A percentile compares a stretch with the other conserved stretches of the same genome.
Conservation (phyloP, 2,329 filamentous ascomycete species). For the Falciphora oryzae region DNA sequence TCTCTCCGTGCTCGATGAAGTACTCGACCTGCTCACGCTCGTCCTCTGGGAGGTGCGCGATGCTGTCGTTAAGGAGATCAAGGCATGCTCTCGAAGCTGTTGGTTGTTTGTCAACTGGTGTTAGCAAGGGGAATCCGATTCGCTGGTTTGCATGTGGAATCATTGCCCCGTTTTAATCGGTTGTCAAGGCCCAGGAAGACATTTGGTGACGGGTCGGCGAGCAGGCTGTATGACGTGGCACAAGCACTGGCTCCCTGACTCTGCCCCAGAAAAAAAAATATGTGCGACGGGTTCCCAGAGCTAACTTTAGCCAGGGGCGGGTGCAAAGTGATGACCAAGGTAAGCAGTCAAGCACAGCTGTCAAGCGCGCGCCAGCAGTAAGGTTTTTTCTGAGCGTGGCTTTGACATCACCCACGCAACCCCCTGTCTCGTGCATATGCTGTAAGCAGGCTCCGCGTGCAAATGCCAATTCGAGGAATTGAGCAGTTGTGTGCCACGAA, state of each 20-base stretch:
- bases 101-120: neutral
- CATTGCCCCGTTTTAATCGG: neutral
- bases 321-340: too few species aligned
- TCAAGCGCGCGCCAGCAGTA: neutral
- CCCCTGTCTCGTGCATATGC: neutral
- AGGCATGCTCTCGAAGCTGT: constrained; percentile 25
- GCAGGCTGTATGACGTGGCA: neutral
- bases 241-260: neutral
- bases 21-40: constrained; percentile 20
- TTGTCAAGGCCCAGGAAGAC: neutral
- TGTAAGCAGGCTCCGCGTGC: neutral
- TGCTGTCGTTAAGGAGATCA: constrained; percentile 27
- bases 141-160: neutral
- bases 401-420: neutral
- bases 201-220: too few species aligned
- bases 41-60: constrained; percentile 21
- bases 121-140: neutral
- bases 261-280: too few species aligned
- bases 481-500: neutral
- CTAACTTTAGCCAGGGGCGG: neutral
- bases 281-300: neutral
- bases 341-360: neutral
- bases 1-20: constrained; percentile 16
- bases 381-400: neutral
- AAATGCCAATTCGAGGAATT: neutral